phyloP scores from a whole-genome alignment of 2,329 filamentous ascomycete species.

The Hypoxylon rubiginosum region DNA sequence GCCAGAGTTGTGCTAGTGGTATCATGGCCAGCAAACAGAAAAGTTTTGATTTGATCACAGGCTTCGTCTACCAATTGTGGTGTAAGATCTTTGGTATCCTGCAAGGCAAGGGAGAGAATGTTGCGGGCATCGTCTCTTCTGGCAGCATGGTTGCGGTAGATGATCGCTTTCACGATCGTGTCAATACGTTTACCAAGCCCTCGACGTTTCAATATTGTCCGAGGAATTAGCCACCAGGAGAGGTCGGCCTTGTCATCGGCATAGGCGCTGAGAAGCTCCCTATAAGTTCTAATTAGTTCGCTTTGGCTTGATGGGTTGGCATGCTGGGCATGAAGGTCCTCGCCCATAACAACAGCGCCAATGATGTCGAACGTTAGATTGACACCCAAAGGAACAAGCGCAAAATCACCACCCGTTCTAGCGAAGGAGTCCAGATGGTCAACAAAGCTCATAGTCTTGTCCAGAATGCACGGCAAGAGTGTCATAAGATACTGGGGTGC shows the following conservation, averaged over 20 bases:
- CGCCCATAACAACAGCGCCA: slow-evolving; percentile 27
- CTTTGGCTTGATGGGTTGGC: not conserved
- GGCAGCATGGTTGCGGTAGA: not conserved
- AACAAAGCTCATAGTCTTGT: slow-evolving; percentile 34
- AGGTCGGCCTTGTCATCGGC: not conserved
- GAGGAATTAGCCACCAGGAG: not conserved
- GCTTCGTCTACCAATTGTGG: slow-evolving; percentile 25
- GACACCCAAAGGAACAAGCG: slow-evolving; percentile 19
- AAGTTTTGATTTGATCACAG: slow-evolving; percentile 37
- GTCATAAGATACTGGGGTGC: slow-evolving; percentile 34
- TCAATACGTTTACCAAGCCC: not conserved
- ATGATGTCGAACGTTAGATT: slow-evolving; percentile 41
- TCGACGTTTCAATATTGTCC: not conserved
- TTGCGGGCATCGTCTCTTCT: not conserved
- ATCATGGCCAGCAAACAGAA: slow-evolving; percentile 44
- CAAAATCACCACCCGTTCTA: slow-evolving; percentile 19
- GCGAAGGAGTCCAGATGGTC: slow-evolving; percentile 24
- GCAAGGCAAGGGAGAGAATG: slow-evolving; percentile 32
- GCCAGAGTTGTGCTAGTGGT: slow-evolving; percentile 32
- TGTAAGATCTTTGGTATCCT: slow-evolving; percentile 14
- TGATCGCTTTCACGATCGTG: not conserved
- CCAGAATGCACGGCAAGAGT: slow-evolving; percentile 32
- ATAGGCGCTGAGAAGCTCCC: not conserved
- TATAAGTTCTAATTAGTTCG: not conserved
- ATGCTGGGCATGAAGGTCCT: not conserved